Conservation (phyloP, 352 stramenopile genomes). For the Pythium phragmiticola region DNA sequence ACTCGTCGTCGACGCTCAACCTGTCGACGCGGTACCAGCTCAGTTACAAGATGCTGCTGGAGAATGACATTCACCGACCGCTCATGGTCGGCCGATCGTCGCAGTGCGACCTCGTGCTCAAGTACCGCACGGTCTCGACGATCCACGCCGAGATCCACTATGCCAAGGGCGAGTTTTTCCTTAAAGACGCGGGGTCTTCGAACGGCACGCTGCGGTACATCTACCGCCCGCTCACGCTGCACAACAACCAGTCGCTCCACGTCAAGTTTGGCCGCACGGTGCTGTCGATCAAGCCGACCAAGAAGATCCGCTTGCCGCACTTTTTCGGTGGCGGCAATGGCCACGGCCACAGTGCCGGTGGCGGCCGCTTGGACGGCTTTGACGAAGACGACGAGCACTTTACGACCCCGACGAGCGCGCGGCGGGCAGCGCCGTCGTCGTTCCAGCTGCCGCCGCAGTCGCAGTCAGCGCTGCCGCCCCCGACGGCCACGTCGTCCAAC, state of each 20-base stretch:
- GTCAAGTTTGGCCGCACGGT: constrained; percentile 87
- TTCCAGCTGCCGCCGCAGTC: constrained; percentile 34
- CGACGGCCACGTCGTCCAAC: constrained; percentile 1
- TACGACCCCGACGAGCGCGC: constrained; percentile 65
- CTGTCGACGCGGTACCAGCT: constrained; percentile 84
- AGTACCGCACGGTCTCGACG: constrained; percentile 94
- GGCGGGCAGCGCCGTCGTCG: constrained; percentile 50
- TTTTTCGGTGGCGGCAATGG: constrained; percentile 63
- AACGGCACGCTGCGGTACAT: constrained; percentile 95
- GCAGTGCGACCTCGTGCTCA: constrained; percentile 93
- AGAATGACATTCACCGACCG: constrained; percentile 88
- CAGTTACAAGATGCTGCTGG: constrained; percentile 92
- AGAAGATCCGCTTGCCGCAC: constrained; percentile 85
- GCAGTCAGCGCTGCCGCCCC: constrained; percentile 24
- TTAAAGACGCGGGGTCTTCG: constrained; percentile 92
- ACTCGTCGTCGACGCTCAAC: constrained; percentile 82
- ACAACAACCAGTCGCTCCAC: constrained; percentile 86
- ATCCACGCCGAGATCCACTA: constrained; percentile 94
- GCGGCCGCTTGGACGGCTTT: constrained; percentile 56
- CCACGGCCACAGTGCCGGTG: constrained; percentile 44
- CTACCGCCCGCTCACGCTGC: constrained; percentile 90
- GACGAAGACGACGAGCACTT: constrained; percentile 69
- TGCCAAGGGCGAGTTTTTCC: constrained; percentile 92
- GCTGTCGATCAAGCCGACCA: constrained; percentile 86
- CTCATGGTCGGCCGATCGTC: constrained; percentile 93